These are phyloP conservation scores for Oryza australiensis DNA, from an alignment of 176 grass and related monocot genomes.

Conservation along the genomic window DNA sequence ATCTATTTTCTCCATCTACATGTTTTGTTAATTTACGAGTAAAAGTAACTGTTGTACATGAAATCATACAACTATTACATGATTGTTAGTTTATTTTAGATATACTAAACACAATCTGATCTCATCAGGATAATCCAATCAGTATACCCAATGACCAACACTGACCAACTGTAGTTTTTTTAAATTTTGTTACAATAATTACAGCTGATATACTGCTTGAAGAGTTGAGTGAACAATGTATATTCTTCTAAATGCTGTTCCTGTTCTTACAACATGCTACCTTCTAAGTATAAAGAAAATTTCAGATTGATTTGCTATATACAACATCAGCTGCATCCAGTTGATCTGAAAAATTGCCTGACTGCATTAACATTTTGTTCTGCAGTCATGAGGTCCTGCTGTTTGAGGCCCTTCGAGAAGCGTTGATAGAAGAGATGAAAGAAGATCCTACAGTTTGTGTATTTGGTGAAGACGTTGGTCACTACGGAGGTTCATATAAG, in stretches of 20 bases:
- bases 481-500: constrained; percentile 95
- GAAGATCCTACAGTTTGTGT: constrained; percentile 75
- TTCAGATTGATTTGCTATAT: not conserved
- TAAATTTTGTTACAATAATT: not conserved
- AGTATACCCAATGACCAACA: not conserved
- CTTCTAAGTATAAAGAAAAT: not conserved
- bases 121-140: not conserved
- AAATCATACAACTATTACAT: not conserved
- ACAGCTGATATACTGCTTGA: not conserved
- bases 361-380: not conserved
- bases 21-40: not conserved
- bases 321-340: not conserved
- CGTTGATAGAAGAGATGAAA: constrained; percentile 94
- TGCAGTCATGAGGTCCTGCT: constrained; percentile 71
- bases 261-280: not conserved
- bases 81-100: not conserved
- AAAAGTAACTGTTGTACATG: not conserved
- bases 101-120: not conserved
- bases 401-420: constrained; percentile 90
- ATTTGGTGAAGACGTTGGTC: constrained; percentile 83
- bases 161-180: not conserved
- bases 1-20: not conserved
- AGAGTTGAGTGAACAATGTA: not conserved
- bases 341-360: constrained; percentile 1
- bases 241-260: not conserved